Percentiles rank a stretch among this genome's conserved stretches.
phyloP scores from a whole-genome alignment of 495 filamentous ascomycete species.

The Podospora pseudoanserina region DNA sequence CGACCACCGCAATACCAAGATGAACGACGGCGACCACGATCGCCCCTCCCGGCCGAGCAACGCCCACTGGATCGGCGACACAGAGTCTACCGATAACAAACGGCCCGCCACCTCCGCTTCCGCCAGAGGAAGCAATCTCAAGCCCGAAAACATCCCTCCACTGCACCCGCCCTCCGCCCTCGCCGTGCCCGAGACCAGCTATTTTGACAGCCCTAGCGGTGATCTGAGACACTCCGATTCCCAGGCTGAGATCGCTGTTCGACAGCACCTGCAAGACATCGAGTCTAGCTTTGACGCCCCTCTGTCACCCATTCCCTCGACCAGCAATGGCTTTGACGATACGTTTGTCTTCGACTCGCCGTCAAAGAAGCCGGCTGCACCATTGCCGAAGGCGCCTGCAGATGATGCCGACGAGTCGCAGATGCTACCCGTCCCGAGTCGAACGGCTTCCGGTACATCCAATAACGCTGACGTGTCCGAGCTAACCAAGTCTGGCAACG shows the following conservation, averaged over 20 bases:
- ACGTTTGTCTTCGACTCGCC: constrained; percentile 60
- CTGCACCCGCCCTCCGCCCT: constrained; percentile 20
- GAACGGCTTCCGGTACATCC: constrained; percentile 20
- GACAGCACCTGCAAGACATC: constrained; percentile 70
- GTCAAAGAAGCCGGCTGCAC: constrained; percentile 27
- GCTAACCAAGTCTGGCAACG: constrained; percentile 19
- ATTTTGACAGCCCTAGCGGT: constrained; percentile 41
- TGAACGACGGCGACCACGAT: constrained; percentile 24
- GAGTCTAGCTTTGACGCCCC: constrained; percentile 79
- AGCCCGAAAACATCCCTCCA: constrained; percentile 29
- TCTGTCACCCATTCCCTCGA: constrained; percentile 44
- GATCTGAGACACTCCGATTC: constrained; percentile 40
- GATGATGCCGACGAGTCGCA: constrained; percentile 25
- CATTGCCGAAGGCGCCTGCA: constrained; percentile 8
- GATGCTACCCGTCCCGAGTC: constrained; percentile 23
- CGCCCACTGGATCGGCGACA: constrained; percentile 15
- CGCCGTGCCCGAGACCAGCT: constrained; percentile 38
- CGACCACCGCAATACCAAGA: constrained; percentile 8
- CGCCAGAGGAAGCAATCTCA: constrained; percentile 15
- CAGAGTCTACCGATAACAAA: constrained; percentile 11
- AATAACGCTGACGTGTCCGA: constrained; percentile 21
- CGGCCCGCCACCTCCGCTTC: constrained; percentile 14
- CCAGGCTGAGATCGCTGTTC: constrained; percentile 44
- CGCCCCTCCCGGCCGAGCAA: constrained; percentile 26
- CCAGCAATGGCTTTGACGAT: constrained; percentile 53